Evolutionary conservation across 148 eudicot species (phyloP), one percentile per base, ranked within the genome.

Genomic region (Chenopodium album): DNA sequence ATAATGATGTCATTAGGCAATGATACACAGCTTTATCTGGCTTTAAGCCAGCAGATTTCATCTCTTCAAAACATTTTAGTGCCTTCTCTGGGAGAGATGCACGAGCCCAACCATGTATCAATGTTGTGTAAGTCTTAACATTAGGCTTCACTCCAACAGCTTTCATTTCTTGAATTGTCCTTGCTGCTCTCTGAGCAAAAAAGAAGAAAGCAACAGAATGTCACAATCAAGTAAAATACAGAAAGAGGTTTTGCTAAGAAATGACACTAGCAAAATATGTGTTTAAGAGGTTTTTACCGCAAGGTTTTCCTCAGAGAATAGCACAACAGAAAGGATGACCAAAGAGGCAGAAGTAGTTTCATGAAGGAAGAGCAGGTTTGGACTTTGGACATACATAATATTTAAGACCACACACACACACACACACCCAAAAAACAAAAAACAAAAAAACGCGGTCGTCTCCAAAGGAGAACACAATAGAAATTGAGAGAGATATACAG

Each of bases 1-100:
- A 76, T 83, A 96, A 85, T 10, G 99, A 90, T 22, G 98, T 91
- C 94, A 96, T 91, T 70, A 96, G 80, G 79, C 98, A 96, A 80
- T 96, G 99, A 87, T 94, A 96, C 11, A 94, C 97, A 4, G 98
- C 99, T 84, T 92, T 94, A 87, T 96, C 99, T 4, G 98, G 93
- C 82, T 89, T 84, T 74, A 94, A 80, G 0, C 98, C 95, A 1
- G 88, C 89, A 65, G 48, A 72, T 83, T 94, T 96, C 97, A 96
- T 91, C 34, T 92, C 88, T 79, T 94, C 85, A 67, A 85, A 96
- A 79, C 98, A 92, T 83, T 82, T 90, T 37, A 94, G 85, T 14
- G 99, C 98, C 79, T 94, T 96, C 86, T 96, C 99, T 0, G 99
- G 98, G 11, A 90, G 93, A 75, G 98, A 96, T 56, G 99, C 91